Evolutionary conservation across 441 rosid genomes (phyloP).

Genomic region (Erysimum cheiri): DNA sequence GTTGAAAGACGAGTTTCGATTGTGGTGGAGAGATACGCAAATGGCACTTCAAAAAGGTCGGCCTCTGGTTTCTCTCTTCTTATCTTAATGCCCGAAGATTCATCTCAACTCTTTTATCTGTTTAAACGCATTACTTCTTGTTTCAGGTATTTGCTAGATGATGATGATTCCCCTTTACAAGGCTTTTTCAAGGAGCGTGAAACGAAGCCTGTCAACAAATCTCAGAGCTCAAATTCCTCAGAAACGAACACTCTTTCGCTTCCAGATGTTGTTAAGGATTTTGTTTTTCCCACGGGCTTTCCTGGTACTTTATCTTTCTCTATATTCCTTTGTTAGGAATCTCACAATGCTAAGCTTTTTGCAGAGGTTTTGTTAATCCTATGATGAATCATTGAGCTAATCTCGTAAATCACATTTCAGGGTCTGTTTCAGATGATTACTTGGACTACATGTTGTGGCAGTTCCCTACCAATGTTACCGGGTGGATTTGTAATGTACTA

Average conservation of each 20-base stretch:
- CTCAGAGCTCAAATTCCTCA: slow-evolving; percentile 42
- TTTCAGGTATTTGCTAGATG: slow-evolving; percentile 68
- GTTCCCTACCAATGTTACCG: slow-evolving; percentile 94
- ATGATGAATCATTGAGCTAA: neutral
- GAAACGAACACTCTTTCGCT: slow-evolving; percentile 60
- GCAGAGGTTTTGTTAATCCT: neutral
- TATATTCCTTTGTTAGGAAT: neutral
- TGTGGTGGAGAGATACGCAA: slow-evolving; percentile 84
- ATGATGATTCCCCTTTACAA: slow-evolving; percentile 55
- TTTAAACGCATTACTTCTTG: neutral
- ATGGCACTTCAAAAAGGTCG: slow-evolving; percentile 81
- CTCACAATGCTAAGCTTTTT: slow-evolving; percentile 2
- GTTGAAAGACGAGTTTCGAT: slow-evolving; percentile 41
- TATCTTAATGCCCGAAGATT: neutral
- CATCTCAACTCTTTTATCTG: slow-evolving; percentile 2
- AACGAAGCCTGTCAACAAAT: slow-evolving; percentile 29
- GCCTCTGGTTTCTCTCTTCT: slow-evolving; percentile 2
- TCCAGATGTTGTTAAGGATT: slow-evolving; percentile 66
- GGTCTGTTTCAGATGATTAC: slow-evolving; percentile 94
- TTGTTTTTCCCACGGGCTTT: slow-evolving; percentile 83
- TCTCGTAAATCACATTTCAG: slow-evolving; percentile 49
- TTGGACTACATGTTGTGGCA: slow-evolving; percentile 89
- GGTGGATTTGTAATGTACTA: slow-evolving; percentile 90
- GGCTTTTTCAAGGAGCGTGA: slow-evolving; percentile 51
- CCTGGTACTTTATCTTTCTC: slow-evolving; percentile 61